Conservation (phyloP, 768 basidiomycete species). For the Lentinula guzmanii region DNA sequence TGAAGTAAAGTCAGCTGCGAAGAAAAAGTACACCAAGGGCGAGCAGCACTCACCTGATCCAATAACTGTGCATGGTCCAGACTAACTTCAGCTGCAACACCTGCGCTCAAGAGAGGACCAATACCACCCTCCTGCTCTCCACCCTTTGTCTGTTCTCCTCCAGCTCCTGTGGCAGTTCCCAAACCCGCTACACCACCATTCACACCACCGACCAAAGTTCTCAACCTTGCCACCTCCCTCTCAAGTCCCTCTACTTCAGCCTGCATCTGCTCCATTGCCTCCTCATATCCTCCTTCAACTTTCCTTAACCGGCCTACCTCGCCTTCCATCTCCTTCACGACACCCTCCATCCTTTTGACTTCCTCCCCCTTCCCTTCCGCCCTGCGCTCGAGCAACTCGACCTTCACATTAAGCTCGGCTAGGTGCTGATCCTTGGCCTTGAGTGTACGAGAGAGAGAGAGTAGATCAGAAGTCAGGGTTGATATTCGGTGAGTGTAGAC, state of each 20-base stretch:
- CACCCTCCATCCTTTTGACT: constrained; percentile 85
- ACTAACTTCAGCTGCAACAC: constrained; percentile 63
- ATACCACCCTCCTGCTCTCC: not conserved
- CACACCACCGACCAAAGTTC: constrained; percentile 25
- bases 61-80: constrained; percentile 83
- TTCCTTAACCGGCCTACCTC: constrained; percentile 78
- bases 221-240: constrained; percentile 83
- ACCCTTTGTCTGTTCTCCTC: not conserved
- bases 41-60: constrained; percentile 59
- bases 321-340: constrained; percentile 72
- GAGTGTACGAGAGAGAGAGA: constrained; percentile 77
- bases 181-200: not conserved
- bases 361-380: constrained; percentile 88
- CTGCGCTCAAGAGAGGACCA: not conserved
- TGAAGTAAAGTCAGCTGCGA: constrained; percentile 4
- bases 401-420: constrained; percentile 87
- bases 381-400: constrained; percentile 90
- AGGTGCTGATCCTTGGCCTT: constrained; percentile 86
- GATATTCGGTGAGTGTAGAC: constrained; percentile 88
- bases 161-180: not conserved
- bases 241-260: constrained; percentile 82
- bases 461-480: constrained; percentile 85
- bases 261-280: constrained; percentile 91
- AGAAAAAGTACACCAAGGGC: constrained; percentile 6
- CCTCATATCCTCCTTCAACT: constrained; percentile 86